Evolutionary conservation across 768 basidiomycete genomes (phyloP), one percentile per base, ranked within the genome.

Genomic region (Psilocybe cubensis): DNA sequence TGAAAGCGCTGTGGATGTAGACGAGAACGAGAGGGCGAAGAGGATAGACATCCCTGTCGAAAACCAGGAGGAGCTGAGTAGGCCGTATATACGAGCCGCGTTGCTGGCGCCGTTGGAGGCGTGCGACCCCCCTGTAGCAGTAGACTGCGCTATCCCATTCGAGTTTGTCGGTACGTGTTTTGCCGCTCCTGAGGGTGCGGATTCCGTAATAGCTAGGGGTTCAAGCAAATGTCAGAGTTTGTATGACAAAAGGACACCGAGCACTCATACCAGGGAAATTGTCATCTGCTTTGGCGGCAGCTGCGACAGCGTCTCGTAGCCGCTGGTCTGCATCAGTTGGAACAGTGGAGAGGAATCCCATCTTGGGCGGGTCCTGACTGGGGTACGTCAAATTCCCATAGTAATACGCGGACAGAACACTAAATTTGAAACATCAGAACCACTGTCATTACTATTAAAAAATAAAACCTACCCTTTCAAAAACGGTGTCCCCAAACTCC

Each of bases 401-500:
- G 68, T 91, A 82, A 66, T 84, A 92, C 20, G 88, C 73, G 10
- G 84, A 79, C 17, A 91, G 64, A 6, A 85, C 87, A 12, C 91
- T 90, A 11, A n/a, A n/a, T n/a, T n/a, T n/a, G n/a, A 61, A 54
- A 23, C 21, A 52, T 48, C 38, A 24, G 35, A 29, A 40, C 31
- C 12, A 8, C 12, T 25, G 11, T 10, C 17, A 57, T 12, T 52
- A 48, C 28, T n/a, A 44, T 42, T n/a, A 40, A 43, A 42, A 18
- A 27, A 21, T 23, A 21, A 25, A 21, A 72, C 83, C 43, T 58
- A 91, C 89, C 87, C 80, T 67, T 91, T 91, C 56, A 92, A 63
- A 63, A 92, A 92, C 1, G 91, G 90, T 61, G 80, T 82, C 2
- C 91, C 91, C 27, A 92, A 72, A 71, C 84, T 91, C 90, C 91